phyloP scores from a whole-genome alignment of 192 early-diverging fungal genomes.

The Spinellus fusiger region DNA sequence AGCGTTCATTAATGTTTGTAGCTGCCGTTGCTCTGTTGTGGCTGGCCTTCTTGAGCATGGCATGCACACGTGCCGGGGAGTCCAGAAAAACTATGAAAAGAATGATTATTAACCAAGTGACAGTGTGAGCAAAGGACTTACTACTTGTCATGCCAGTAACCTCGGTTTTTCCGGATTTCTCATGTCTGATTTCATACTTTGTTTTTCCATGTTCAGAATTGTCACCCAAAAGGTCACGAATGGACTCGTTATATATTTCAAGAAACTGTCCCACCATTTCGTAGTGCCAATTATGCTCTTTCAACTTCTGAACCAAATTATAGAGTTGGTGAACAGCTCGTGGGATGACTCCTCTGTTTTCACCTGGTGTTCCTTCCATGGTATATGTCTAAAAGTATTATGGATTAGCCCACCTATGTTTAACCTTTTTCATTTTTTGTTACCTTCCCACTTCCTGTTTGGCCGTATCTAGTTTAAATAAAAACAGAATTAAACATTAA shows the following conservation, averaged over 20 bases:
- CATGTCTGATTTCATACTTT: slow-evolving; percentile 87
- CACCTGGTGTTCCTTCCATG: slow-evolving; percentile 57
- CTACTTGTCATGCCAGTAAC: slow-evolving; percentile 72
- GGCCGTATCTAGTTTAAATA: slow-evolving; percentile 53
- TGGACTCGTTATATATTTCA: slow-evolving; percentile 94
- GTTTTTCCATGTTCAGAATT: slow-evolving; percentile 36
- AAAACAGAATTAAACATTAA: neutral
- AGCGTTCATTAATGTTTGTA: slow-evolving; percentile 89
- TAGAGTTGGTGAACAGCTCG: slow-evolving; percentile 90
- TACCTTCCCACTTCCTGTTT: slow-evolving; percentile 89
- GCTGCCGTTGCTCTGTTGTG: slow-evolving; percentile 86
- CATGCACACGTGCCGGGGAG: slow-evolving; percentile 66
- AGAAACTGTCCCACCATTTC: slow-evolving; percentile 82
- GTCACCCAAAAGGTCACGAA: slow-evolving; percentile 73
- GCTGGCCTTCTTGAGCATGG: slow-evolving; percentile 66
- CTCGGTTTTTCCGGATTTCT: slow-evolving; percentile 62
- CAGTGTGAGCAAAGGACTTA: slow-evolving; percentile 15
- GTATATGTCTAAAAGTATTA: slow-evolving; percentile 50
- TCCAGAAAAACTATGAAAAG: slow-evolving; percentile 51
- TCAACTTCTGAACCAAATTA: slow-evolving; percentile 58
- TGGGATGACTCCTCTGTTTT: slow-evolving; percentile 86
- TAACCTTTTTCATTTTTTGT: no score
- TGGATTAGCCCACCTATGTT: no score
- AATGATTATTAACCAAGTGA: no score
- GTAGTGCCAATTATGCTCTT: slow-evolving; percentile 85